Evolutionary conservation across 2,329 filamentous ascomycete species (phyloP).

Genomic region (Emergomyces pasteurianus): DNA sequence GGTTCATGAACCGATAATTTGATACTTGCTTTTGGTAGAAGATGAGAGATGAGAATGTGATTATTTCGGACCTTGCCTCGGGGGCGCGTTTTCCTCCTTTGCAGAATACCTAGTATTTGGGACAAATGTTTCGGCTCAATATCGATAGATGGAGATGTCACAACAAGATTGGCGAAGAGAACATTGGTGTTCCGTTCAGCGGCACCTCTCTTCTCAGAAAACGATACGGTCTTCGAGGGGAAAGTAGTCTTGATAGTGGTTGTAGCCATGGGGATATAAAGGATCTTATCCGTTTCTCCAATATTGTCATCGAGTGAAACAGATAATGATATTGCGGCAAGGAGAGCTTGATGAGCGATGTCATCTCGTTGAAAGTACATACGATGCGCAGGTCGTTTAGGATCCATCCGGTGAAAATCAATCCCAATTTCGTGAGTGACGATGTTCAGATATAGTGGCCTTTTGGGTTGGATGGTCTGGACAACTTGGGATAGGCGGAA

Average conservation of each 20-base stretch:
- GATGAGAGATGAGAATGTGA: conserved; percentile 67
- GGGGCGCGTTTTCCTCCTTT: conserved; percentile 38
- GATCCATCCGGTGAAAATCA: conserved; percentile 81
- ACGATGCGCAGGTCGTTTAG: conserved; percentile 83
- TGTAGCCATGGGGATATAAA: conserved; percentile 96
- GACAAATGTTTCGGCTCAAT: conserved; percentile 86
- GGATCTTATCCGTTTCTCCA: conserved; percentile 68
- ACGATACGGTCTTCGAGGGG: conserved; percentile 83
- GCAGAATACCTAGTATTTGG: conserved; percentile 64
- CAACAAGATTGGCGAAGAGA: conserved; percentile 86
- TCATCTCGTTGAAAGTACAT: conserved; percentile 97
- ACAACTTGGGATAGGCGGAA: conserved; percentile 70
- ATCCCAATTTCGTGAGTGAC: conserved; percentile 95
- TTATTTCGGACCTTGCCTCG: conserved; percentile 34
- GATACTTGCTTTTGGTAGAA: conserved; percentile 84
- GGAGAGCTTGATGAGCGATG: conserved; percentile 84
- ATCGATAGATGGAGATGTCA: conserved; percentile 91
- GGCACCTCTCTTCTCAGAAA: conserved; percentile 59
- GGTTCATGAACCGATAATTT: conserved; percentile 97
- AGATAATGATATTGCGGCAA: conserved; percentile 84
- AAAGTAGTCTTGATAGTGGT: conserved; percentile 89
- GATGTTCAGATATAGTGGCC: conserved; percentile 69
- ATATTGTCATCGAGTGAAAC: conserved; percentile 85
- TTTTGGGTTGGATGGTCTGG: conserved; percentile 51
- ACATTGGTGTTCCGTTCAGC: conserved; percentile 92